These are phyloP conservation scores for Hyphopichia pseudoburtonii DNA, from an alignment of 1,139 yeast species.

Conservation along the genomic window DNA sequence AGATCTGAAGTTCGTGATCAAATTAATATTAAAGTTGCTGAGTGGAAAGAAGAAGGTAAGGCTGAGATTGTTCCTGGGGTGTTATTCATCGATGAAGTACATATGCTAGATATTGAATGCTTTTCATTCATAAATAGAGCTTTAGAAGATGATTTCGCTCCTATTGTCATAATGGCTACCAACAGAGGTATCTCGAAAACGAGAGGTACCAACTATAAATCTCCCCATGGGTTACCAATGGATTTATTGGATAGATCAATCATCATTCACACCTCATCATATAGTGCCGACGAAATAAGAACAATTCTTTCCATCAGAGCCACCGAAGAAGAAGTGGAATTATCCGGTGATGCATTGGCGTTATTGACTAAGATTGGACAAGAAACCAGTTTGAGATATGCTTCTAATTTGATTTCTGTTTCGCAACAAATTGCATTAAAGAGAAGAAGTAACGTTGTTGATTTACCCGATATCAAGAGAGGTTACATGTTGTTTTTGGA, in stretches of 20 bases:
- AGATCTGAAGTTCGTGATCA: constrained; percentile 95
- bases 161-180: constrained; percentile 98
- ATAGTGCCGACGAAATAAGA: constrained; percentile 78
- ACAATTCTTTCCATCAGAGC: constrained; percentile 88
- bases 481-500: constrained; percentile 87
- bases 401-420: constrained; percentile 86
- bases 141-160: constrained; percentile 93
- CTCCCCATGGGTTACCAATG: constrained; percentile 95
- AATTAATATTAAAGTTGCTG: constrained; percentile 94
- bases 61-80: constrained; percentile 99
- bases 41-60: constrained; percentile 99
- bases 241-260: constrained; percentile 93
- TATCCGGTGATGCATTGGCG: constrained; percentile 80
- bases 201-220: constrained; percentile 89
- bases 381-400: constrained; percentile 91
- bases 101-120: constrained; percentile 97
- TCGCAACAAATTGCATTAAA: constrained; percentile 82
- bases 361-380: constrained; percentile 88
- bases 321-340: constrained; percentile 93
- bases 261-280: constrained; percentile 81
- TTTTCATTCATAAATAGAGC: constrained; percentile 96
- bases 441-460: constrained; percentile 71
- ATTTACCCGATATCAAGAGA: constrained; percentile 82
- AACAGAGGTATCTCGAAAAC: constrained; percentile 92
- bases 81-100: constrained; percentile 95